Percentiles rank a stretch among this genome's conserved stretches.
Conservation (phyloP, 306 rosid genomes). For the Vigna reflexopilosa region DNA sequence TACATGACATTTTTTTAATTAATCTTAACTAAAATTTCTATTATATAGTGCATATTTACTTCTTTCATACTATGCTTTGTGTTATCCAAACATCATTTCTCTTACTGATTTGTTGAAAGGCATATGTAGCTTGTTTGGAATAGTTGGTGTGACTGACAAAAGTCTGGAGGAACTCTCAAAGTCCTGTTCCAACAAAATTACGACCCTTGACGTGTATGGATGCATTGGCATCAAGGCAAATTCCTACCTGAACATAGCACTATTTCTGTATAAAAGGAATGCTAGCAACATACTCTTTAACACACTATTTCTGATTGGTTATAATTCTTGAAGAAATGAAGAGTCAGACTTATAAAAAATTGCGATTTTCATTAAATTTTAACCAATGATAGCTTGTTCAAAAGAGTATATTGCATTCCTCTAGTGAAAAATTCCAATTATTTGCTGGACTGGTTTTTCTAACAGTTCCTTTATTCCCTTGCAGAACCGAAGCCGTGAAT, state of each 20-base stretch:
- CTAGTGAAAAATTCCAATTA: background rate
- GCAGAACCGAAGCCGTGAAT: constrained; percentile 77
- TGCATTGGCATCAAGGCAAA: constrained; percentile 87
- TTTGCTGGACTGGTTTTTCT: constrained; percentile 18
- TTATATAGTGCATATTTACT: background rate
- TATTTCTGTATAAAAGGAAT: background rate
- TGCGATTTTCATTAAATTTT: no score
- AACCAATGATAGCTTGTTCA: no score
- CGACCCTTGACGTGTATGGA: constrained; percentile 90
- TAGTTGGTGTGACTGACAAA: constrained; percentile 78
- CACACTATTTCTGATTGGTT: background rate
- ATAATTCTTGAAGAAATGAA: no score
- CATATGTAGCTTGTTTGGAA: constrained; percentile 81
- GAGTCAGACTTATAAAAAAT: no score
- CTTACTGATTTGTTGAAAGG: constrained; percentile 41
- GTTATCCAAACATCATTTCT: constrained; percentile 9
- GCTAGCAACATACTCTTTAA: background rate
- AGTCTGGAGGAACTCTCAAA: constrained; percentile 76
- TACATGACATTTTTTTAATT: background rate
- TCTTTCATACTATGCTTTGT: background rate
- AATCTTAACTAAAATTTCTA: background rate
- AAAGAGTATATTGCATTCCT: no score
- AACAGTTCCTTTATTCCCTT: constrained; percentile 39
- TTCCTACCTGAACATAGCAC: constrained; percentile 7
- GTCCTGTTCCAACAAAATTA: constrained; percentile 63